A percentile compares a stretch with the other conserved stretches of the same genome.
Evolutionary conservation across 805 yeast species (phyloP).

Genomic region (Wickerhamomyces canadensis): DNA sequence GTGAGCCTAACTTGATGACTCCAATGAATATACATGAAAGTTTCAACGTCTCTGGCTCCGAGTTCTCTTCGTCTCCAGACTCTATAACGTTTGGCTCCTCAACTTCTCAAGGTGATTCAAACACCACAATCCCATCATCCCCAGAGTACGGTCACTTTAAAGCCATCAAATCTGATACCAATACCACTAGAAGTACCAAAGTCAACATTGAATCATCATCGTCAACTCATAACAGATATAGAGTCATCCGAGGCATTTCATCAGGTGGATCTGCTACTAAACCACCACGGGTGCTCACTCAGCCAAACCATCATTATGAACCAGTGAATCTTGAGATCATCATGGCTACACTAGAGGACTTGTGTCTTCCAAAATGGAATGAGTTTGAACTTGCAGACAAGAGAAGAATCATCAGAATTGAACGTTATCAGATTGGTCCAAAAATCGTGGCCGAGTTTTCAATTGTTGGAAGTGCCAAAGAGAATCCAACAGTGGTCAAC

Average conservation of each 20-base stretch:
- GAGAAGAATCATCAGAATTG: constrained; percentile 53
- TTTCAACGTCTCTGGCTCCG: neutral
- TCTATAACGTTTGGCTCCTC: constrained; percentile 7
- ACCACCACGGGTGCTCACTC: constrained; percentile 39
- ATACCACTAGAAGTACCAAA: too few species aligned
- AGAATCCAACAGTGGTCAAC: constrained; percentile 35
- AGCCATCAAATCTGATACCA: too few species aligned
- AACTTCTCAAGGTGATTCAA: constrained; percentile 1
- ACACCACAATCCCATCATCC: constrained; percentile 6
- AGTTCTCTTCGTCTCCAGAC: constrained; percentile 15
- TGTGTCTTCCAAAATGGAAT: constrained; percentile 50
- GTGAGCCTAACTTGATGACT: constrained; percentile 11
- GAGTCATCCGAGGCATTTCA: constrained; percentile 49
- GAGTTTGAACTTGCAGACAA: constrained; percentile 40
- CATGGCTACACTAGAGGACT: constrained; percentile 40
- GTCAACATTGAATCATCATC: too few species aligned
- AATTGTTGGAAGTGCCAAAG: constrained; percentile 46
- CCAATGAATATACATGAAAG: neutral
- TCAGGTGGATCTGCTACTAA: constrained; percentile 53
- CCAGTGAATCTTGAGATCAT: constrained; percentile 45
- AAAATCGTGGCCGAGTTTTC: constrained; percentile 43
- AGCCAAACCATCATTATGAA: constrained; percentile 26
- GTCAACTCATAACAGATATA: constrained; percentile 21
- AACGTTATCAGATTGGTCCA: constrained; percentile 44
- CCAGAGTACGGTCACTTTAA: too few species aligned